These are phyloP conservation scores for Steccherinum ochraceum DNA, from an alignment of 768 basidiomycete species.

Conservation along the genomic window DNA sequence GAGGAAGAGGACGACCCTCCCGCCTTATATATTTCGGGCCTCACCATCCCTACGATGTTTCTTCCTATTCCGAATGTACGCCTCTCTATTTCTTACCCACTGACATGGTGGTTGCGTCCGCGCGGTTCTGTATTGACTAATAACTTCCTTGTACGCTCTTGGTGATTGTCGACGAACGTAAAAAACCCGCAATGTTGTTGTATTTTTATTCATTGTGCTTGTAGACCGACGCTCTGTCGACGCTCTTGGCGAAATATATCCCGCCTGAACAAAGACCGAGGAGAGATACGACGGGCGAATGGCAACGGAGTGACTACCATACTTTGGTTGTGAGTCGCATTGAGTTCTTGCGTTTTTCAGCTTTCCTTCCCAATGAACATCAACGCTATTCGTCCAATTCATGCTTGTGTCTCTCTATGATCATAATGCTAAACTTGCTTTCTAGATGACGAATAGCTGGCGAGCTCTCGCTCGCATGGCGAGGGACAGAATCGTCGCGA, in stretches of 20 bases:
- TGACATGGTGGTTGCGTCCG: slow-evolving; percentile 50
- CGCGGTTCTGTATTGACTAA: slow-evolving; percentile 26
- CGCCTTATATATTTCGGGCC: slow-evolving; percentile 60
- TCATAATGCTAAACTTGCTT: too few species aligned
- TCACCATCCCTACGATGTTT: slow-evolving; percentile 74
- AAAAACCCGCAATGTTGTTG: slow-evolving; percentile 10
- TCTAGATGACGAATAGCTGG: slow-evolving; percentile 91
- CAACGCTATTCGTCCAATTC: slow-evolving; percentile 1
- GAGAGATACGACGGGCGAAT: slow-evolving; percentile 71
- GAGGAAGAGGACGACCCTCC: slow-evolving; percentile 48
- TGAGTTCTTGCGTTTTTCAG: background rate
- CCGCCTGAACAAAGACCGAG: slow-evolving; percentile 68
- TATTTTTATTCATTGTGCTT: slow-evolving; percentile 2
- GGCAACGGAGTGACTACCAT: slow-evolving; percentile 66
- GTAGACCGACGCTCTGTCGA: slow-evolving; percentile 80
- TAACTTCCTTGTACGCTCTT: slow-evolving; percentile 1
- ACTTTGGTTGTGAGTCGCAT: slow-evolving; percentile 66
- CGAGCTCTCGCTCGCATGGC: slow-evolving; percentile 80
- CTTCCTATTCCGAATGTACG: slow-evolving; percentile 87
- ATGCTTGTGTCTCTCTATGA: too few species aligned
- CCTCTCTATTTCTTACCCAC: slow-evolving; percentile 37
- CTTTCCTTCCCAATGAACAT: background rate
- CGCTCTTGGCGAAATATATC: slow-evolving; percentile 79
- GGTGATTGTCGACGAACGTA: too few species aligned
- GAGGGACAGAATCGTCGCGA: slow-evolving; percentile 64